These are phyloP conservation scores for Trichoderma sp. DNA, from an alignment of 2,329 filamentous ascomycete species.

Conservation along the genomic window DNA sequence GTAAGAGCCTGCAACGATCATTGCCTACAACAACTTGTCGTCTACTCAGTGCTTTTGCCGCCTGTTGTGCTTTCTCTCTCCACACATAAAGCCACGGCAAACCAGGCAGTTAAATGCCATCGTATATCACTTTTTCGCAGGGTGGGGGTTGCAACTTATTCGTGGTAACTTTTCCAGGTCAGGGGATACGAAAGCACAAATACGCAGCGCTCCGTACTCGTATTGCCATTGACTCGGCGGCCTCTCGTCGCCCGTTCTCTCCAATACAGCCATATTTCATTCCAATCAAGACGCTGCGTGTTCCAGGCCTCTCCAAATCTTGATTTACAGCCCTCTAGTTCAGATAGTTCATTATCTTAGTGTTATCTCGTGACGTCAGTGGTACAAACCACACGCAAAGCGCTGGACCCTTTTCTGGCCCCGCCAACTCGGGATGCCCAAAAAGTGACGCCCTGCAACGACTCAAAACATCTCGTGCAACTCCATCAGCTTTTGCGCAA, in stretches of 20 bases:
- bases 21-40: background rate
- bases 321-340: conserved; percentile 15
- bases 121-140: background rate
- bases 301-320: conserved; percentile 3
- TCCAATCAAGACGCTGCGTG: background rate
- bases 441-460: background rate
- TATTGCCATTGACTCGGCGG: conserved; percentile 4
- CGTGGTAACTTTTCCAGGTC: background rate
- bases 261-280: background rate
- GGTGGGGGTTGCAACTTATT: background rate
- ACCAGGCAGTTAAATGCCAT: background rate
- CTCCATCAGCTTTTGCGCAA: background rate
- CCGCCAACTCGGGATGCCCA: background rate
- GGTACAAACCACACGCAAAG: background rate
- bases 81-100: background rate
- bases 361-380: conserved; percentile 12
- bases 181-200: background rate
- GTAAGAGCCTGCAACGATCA: background rate
- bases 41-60: background rate
- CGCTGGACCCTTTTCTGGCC: background rate
- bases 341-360: background rate
- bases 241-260: background rate
- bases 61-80: background rate
- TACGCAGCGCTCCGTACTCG: conserved; percentile 3
- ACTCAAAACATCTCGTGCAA: background rate